Evolutionary conservation across 768 basidiomycete genomes (phyloP), one percentile per base, ranked within the genome.

Genomic region (Lactarius sp.): DNA sequence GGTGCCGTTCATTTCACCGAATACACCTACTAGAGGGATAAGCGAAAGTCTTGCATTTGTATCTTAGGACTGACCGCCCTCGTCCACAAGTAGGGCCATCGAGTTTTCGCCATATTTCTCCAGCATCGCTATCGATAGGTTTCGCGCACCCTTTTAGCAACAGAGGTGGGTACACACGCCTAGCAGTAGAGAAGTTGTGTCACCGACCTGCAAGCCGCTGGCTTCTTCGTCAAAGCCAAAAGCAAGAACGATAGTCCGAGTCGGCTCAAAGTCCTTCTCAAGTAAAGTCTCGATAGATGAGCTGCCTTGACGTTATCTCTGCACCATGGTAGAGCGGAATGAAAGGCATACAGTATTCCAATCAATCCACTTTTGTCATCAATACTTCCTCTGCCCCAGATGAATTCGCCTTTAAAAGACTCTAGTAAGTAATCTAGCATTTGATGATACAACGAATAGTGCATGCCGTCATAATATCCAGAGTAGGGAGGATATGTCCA

Each of bases 61-160:
- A 7, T 12, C 41, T 50, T 10, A 44, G 12, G 12, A 72, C 77
- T 69, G 72, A 85, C 91, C 83, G 37, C 94, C 94, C 78, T 98
- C 95, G 70, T 98, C 95, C 39, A 98, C 79, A 50, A 97, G 73
- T 71, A 96, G 79, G 0, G 89, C 84, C 70, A 92, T 85, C 4
- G 83, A 81, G 69, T 92, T 74, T 63, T 81, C 71, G 41, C 93
- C 94, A 70, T 90, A 95, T 16, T 77, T 79, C 3, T 78, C 68
- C 52, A 83, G 71, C 36, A 97, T 74, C 51, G 76, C 75, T 12
- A 75, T 69, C 0, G 78, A 77, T 47, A 89, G 76, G 4, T 70
- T 69, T 31, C 72, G 73, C 9, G 86, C 88, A 37, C 87, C 87
- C 84, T 88, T 64, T 52, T 34, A 27, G 36, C 4, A 56, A 27